Evolutionary conservation across 129 eudicot species (phyloP).

Genomic region (Centella asiatica): DNA sequence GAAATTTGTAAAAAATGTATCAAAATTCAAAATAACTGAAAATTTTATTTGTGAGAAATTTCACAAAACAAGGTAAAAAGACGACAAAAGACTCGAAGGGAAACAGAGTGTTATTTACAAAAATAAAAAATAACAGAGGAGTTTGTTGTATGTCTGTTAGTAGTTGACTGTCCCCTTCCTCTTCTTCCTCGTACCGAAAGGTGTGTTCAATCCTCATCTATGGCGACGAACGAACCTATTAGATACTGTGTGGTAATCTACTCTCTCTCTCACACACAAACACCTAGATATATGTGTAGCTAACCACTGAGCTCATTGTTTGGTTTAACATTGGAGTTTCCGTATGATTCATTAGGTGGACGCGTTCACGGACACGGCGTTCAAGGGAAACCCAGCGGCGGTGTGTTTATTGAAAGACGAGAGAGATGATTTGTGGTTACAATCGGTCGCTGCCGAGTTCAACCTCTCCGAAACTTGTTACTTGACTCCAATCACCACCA

Average conservation of each 20-base stretch:
- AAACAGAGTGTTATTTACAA: too few relatives aligned
- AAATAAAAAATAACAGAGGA: too few relatives aligned
- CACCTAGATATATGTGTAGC: neutral
- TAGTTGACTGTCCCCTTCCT: neutral
- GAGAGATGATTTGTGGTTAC: constrained; percentile 69
- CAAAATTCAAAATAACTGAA: too few relatives aligned
- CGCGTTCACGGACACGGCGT: constrained; percentile 66
- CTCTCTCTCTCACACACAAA: neutral
- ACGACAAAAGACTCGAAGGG: too few relatives aligned
- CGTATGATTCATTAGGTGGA: constrained; percentile 45
- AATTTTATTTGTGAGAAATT: too few relatives aligned
- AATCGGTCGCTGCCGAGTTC: constrained; percentile 75
- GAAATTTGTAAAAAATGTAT: too few relatives aligned
- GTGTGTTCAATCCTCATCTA: neutral
- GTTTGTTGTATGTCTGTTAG: too few relatives aligned
- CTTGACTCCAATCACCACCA: constrained; percentile 34
- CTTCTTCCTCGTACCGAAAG: neutral
- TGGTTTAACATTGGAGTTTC: too few relatives aligned
- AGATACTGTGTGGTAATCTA: constrained; percentile 43
- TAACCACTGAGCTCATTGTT: too few relatives aligned
- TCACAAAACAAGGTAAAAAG: too few relatives aligned
- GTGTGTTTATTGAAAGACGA: constrained; percentile 69
- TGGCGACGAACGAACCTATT: constrained; percentile 44
- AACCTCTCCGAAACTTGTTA: constrained; percentile 70
- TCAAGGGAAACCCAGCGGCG: constrained; percentile 95